A percentile compares a stretch with the other conserved stretches of the same genome.
These are phyloP conservation scores for Penicillium sp. DNA, from an alignment of 2,329 filamentous ascomycete genomes.

Conservation along the genomic window DNA sequence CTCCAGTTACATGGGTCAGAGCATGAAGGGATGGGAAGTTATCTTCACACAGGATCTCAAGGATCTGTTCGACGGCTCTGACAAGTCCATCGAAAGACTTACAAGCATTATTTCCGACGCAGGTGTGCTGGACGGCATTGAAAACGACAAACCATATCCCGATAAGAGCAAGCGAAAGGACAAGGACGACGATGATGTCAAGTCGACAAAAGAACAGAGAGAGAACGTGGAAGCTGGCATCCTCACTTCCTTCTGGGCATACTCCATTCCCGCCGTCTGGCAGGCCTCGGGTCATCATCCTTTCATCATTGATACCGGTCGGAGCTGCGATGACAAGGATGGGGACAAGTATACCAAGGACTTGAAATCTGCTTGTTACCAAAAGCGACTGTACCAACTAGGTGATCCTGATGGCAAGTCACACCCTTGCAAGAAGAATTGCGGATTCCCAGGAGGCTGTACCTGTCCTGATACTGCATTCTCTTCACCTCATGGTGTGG, in stretches of 20 bases:
- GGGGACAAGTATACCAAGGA: constrained; percentile 7
- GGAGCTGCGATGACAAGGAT: constrained; percentile 13
- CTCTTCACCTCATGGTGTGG: background rate
- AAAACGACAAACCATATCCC: background rate
- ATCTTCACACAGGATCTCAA: background rate
- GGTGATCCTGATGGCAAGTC: constrained; percentile 12
- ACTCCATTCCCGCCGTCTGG: constrained; percentile 12
- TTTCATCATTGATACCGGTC: constrained; percentile 18
- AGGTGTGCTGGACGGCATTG: background rate
- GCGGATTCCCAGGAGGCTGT: background rate
- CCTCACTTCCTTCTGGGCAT: constrained; percentile 6
- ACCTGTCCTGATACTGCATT: background rate
- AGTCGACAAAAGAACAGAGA: background rate
- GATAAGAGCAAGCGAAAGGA: background rate
- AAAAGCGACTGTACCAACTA: constrained; percentile 13
- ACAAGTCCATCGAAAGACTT: background rate
- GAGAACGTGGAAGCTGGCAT: background rate
- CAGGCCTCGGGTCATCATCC: constrained; percentile 3
- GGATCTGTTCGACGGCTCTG: background rate
- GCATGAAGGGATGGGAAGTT: constrained; percentile 9
- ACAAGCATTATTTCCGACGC: background rate
- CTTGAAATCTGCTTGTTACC: constrained; percentile 7
- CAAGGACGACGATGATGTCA: background rate
- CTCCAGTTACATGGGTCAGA: constrained; percentile 10
- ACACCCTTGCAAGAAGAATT: background rate